Percentiles rank a stretch among this genome's conserved stretches.
Evolutionary conservation across 345 rosid genomes (phyloP).

Genomic region (Gossypium longicalyx): DNA sequence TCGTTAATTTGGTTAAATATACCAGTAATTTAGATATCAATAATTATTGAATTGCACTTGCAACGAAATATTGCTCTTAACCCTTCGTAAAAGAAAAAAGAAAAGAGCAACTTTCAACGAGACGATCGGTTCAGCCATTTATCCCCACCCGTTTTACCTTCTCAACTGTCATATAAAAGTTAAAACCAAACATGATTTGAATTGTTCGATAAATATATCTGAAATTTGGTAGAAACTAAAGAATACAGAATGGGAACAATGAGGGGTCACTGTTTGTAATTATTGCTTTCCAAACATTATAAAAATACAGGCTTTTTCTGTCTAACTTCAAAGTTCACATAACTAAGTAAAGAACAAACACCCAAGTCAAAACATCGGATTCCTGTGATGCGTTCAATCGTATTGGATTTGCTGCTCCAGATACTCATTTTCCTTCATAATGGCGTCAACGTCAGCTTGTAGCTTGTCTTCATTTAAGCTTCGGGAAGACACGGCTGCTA

Average conservation of each 20-base stretch:
- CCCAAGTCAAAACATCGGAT: background rate
- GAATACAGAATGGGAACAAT: background rate
- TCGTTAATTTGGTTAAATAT: too few relatives aligned
- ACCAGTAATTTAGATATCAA: too few relatives aligned
- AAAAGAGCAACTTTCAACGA: too few relatives aligned
- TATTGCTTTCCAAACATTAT: background rate
- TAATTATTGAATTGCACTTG: too few relatives aligned
- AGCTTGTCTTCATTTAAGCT: conserved; percentile 49
- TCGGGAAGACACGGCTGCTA: conserved; percentile 47
- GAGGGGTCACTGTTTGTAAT: too few relatives aligned
- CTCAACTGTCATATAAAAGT: too few relatives aligned
- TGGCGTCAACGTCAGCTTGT: conserved; percentile 57
- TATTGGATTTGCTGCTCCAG: conserved; percentile 32
- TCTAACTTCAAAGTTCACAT: background rate
- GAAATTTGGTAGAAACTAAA: background rate
- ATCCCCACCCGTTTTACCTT: too few relatives aligned
- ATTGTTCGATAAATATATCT: background rate
- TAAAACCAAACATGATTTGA: too few relatives aligned
- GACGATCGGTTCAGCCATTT: too few relatives aligned
- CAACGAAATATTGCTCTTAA: too few relatives aligned
- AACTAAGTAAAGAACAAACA: background rate
- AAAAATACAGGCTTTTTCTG: background rate
- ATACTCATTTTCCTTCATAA: conserved; percentile 51
- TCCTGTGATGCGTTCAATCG: background rate
- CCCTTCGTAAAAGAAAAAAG: too few relatives aligned